Base-by-base conservation (phyloP, 2,329 filamentous ascomycete species). In the Hirsutella rhossiliensis region DNA sequence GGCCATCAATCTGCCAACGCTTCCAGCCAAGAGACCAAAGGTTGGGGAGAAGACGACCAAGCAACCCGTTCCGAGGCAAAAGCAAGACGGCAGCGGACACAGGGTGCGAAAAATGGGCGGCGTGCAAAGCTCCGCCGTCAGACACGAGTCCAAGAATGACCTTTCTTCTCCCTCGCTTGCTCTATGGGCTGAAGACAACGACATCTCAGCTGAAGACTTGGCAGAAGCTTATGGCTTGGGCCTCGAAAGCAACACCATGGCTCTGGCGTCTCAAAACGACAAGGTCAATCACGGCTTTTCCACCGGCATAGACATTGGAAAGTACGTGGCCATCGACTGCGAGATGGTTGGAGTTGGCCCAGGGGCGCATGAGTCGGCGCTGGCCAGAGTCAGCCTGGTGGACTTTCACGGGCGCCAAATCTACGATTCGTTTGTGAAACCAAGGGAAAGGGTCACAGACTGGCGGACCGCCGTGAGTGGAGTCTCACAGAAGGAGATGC, bases 291-390 rank as follows among this genome's bases (percentile, higher is more conserved):
- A 77, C 38, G 83, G 83, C 1, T 66, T 79, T 4, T 73, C 76
- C 2, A 62, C 68, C 20, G 76, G 73, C 6, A 65, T 83, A 31
- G 77, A 87, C 43, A 68, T 89, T 18, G 92, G 90, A 42, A 94
- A 92, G 71, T 98, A 94, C 61, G 68, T 98, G 37, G 84, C 86
- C 18, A 78, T 98, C 40, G 92, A 98, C 67, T 98, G 92, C 63
- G 92, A 98, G 66, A 98, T 98, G 92, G 92, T 98, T 23, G 92
- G 90, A 40, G 78, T 94, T 12, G 85, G 84, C 0, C 76, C 77
- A 1, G 78, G 78, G 42, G 75, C 78, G 19, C 72, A 82, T 50
- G 76, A 80, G 57, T 88, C 87, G 31, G 80, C 80, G 0, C 76
- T 98, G 38, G 92, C 92, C 1, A 78, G 92, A 40, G 87, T 90